These are phyloP conservation scores for Candida incommunis DNA, from an alignment of 805 yeast genomes.

Conservation along the genomic window DNA sequence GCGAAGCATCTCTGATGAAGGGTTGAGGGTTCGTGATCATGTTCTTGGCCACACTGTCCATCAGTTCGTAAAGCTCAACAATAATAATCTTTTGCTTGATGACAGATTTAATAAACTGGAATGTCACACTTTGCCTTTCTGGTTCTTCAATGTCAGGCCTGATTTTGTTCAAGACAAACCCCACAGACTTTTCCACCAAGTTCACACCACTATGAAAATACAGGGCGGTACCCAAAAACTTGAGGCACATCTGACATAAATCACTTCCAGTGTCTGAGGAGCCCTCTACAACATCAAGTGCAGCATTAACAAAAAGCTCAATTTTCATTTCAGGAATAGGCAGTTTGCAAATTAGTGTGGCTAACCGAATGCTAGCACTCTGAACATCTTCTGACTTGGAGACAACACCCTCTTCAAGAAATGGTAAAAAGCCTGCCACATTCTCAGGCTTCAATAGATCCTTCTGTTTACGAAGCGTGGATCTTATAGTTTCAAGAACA, in stretches of 20 bases:
- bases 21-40: conserved; percentile 83
- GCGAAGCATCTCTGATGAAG: conserved; percentile 70
- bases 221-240: conserved; percentile 47
- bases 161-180: conserved; percentile 56
- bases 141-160: conserved; percentile 88
- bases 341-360: conserved; percentile 44
- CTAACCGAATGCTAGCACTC: conserved; percentile 47
- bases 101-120: conserved; percentile 69
- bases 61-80: conserved; percentile 81
- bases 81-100: conserved; percentile 57
- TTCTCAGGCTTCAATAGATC: conserved; percentile 44
- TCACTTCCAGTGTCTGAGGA: conserved; percentile 68
- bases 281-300: conserved; percentile 46
- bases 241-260: conserved; percentile 65
- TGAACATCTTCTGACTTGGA: conserved; percentile 71
- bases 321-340: conserved; percentile 40
- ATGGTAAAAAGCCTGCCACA: conserved; percentile 61
- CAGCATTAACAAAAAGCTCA: conserved; percentile 13
- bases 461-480: conserved; percentile 52
- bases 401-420: conserved; percentile 43
- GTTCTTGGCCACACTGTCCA: conserved; percentile 66
- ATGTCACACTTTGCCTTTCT: conserved; percentile 74
- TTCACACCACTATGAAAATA: conserved; percentile 2
- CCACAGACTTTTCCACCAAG: conserved; percentile 50
- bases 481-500: conserved; percentile 59